These are phyloP conservation scores for Diaporthe ampelina DNA, from an alignment of 2,329 filamentous ascomycete genomes.

Conservation along the genomic window DNA sequence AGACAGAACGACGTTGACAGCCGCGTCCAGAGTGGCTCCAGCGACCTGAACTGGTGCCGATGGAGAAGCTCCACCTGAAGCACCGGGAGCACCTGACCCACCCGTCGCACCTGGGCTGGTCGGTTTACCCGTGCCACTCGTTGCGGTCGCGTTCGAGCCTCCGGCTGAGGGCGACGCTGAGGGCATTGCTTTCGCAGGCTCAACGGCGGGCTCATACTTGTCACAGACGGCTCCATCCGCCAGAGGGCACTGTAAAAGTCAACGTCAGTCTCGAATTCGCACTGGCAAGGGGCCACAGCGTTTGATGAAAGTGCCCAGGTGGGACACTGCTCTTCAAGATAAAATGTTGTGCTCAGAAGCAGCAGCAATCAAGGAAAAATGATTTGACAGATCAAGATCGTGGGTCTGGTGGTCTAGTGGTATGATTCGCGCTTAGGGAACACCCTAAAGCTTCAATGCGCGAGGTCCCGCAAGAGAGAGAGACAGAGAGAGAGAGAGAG, in stretches of 20 bases:
- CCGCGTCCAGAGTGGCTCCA: background rate
- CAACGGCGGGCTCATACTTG: slow-evolving; percentile 54
- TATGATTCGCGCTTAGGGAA: slow-evolving; percentile 37
- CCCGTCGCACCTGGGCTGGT: background rate
- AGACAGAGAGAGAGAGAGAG: too few relatives aligned
- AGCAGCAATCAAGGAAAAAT: background rate
- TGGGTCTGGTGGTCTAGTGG: slow-evolving; percentile 34
- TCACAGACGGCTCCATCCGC: slow-evolving; percentile 61
- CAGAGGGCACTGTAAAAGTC: slow-evolving; percentile 56
- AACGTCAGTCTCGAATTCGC: background rate
- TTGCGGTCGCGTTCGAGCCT: slow-evolving; percentile 15
- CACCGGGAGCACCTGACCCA: background rate
- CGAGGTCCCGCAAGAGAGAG: too few relatives aligned
- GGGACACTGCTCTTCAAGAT: too few relatives aligned
- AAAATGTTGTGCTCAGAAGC: background rate
- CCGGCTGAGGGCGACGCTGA: background rate
- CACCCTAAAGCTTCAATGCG: slow-evolving; percentile 23
- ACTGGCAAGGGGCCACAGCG: background rate
- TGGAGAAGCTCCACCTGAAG: background rate
- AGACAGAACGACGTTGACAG: background rate
- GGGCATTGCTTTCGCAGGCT: slow-evolving; percentile 36
- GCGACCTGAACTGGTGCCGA: background rate
- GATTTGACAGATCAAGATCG: too few relatives aligned
- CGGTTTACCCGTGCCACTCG: background rate
- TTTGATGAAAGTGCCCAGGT: too few relatives aligned